phyloP scores from a whole-genome alignment of 768 basidiomycete species.

The Tylopilus balloui region DNA sequence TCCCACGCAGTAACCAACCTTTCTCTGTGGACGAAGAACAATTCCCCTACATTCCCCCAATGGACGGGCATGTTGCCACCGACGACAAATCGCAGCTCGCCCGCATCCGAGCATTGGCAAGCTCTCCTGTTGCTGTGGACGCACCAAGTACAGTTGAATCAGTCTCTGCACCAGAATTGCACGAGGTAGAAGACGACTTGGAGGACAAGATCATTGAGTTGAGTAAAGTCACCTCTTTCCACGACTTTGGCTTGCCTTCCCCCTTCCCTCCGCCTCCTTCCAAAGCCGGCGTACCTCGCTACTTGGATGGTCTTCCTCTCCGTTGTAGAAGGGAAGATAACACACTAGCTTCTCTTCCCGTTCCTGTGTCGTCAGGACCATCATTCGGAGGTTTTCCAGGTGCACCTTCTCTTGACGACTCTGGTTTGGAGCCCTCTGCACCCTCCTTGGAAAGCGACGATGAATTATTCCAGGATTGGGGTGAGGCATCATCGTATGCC shows the following conservation, averaged over 20 bases:
- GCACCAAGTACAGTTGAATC: conserved; percentile 11
- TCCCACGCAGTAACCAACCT: conserved; percentile 5
- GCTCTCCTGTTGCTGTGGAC: conserved; percentile 38
- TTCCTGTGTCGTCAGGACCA: conserved; percentile 40
- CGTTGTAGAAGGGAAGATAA: conserved; percentile 32
- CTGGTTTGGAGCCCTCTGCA: conserved; percentile 44
- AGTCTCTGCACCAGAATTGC: conserved; percentile 51
- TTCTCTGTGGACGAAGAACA: conserved; percentile 14
- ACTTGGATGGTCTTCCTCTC: conserved; percentile 36
- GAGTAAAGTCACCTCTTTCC: conserved; percentile 5
- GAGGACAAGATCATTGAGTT: conserved; percentile 10
- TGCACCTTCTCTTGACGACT: conserved; percentile 30
- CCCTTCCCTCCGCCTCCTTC: conserved; percentile 33
- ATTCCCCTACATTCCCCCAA: conserved; percentile 29
- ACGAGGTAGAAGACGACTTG: conserved; percentile 45
- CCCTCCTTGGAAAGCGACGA: conserved; percentile 31
- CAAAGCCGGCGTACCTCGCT: conserved; percentile 39
- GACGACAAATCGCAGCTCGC: conserved; percentile 62
- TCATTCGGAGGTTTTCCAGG: conserved; percentile 39
- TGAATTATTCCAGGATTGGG: conserved; percentile 23
- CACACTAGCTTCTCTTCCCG: conserved; percentile 31
- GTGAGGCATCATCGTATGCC: conserved; percentile 4
- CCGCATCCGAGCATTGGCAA: conserved; percentile 47
- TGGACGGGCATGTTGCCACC: conserved; percentile 57
- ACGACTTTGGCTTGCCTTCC: conserved; percentile 8